A percentile compares a stretch with the other conserved stretches of the same genome.
These are phyloP conservation scores for Fusarium sp. DNA, from an alignment of 2,329 filamentous ascomycete species.

Conservation along the genomic window DNA sequence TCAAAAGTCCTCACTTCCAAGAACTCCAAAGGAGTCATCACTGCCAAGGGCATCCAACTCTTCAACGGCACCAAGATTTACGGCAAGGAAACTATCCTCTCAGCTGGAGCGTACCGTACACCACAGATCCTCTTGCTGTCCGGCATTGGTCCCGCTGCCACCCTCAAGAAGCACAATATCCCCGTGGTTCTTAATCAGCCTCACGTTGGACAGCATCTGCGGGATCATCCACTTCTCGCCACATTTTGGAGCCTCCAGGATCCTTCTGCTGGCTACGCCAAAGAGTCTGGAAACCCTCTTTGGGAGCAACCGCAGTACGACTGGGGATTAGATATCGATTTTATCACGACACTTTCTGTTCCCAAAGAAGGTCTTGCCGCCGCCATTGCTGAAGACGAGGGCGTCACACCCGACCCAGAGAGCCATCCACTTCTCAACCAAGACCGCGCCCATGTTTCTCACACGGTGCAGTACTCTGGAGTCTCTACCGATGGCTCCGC, in stretches of 20 bases:
- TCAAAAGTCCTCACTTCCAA: constrained; percentile 38
- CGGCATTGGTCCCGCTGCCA: constrained; percentile 53
- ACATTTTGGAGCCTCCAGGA: background rate
- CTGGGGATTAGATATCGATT: background rate
- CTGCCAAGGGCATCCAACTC: constrained; percentile 9
- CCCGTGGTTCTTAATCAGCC: background rate
- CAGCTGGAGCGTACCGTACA: constrained; percentile 55
- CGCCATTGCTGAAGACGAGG: background rate
- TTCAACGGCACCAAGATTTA: constrained; percentile 41
- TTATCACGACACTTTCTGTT: background rate
- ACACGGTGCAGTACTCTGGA: background rate
- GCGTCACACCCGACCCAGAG: background rate
- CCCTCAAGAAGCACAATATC: constrained; percentile 23
- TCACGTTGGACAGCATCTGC: background rate
- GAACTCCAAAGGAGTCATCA: background rate
- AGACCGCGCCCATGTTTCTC: background rate
- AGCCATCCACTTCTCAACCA: background rate
- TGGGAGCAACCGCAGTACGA: background rate
- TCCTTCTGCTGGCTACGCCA: background rate
- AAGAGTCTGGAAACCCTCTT: constrained; percentile 5
- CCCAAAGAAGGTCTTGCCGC: background rate
- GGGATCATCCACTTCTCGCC: background rate
- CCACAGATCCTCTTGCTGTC: constrained; percentile 57
- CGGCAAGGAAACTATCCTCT: constrained; percentile 54
- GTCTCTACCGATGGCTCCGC: constrained; percentile 3